These are phyloP conservation scores for Aspergillus uvarum DNA, from an alignment of 2,329 filamentous ascomycete species.

Conservation along the genomic window DNA sequence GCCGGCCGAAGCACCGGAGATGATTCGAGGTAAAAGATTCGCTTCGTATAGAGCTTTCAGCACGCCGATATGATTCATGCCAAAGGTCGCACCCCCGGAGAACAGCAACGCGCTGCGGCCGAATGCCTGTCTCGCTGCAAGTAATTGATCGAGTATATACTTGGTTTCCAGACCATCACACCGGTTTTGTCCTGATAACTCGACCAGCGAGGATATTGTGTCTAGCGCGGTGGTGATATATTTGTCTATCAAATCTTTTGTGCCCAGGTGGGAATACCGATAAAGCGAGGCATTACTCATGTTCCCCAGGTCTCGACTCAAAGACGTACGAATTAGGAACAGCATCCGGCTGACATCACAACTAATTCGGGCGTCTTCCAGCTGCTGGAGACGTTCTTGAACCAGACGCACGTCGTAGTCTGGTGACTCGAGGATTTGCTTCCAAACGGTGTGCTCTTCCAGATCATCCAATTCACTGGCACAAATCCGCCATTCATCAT, in stretches of 20 bases:
- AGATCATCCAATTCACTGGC: conserved; percentile 75
- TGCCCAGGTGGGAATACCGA: conserved; percentile 79
- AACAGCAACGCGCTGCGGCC: conserved; percentile 80
- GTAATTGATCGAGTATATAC: conserved; percentile 65
- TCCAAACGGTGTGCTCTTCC: conserved; percentile 82
- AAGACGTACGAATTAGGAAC: conserved; percentile 73
- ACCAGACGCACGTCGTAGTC: conserved; percentile 74
- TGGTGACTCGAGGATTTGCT: conserved; percentile 62
- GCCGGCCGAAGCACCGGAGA: conserved; percentile 83
- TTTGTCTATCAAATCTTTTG: conserved; percentile 80
- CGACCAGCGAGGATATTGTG: conserved; percentile 71
- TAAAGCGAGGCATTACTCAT: conserved; percentile 85
- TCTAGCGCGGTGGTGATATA: conserved; percentile 79
- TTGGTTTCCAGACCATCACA: conserved; percentile 58
- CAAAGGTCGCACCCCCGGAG: conserved; percentile 84
- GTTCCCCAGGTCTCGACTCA: conserved; percentile 78
- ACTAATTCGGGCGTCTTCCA: conserved; percentile 71
- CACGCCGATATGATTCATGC: conserved; percentile 89
- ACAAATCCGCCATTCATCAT: conserved; percentile 71
- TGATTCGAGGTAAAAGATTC: conserved; percentile 75
- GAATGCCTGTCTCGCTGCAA: conserved; percentile 74
- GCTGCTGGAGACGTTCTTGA: conserved; percentile 64
- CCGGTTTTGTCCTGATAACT: conserved; percentile 54
- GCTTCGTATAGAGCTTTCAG: conserved; percentile 76
- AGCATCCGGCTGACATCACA: conserved; percentile 76